These are phyloP conservation scores for Puccinia polysora DNA, from an alignment of 1,284 basidiomycete genomes.

Conservation along the genomic window DNA sequence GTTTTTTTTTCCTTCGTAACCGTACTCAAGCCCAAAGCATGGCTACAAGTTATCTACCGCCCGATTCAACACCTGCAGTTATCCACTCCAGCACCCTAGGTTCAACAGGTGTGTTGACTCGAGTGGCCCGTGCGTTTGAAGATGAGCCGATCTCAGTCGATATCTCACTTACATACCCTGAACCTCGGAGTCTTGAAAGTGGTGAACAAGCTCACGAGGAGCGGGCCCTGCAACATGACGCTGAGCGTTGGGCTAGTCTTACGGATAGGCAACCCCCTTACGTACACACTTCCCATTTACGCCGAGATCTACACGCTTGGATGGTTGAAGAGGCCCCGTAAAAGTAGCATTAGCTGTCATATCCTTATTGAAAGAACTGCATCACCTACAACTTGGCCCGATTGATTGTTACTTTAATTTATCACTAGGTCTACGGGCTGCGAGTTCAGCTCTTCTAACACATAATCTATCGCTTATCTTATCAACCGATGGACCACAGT, in stretches of 20 bases:
- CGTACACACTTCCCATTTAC: constrained; percentile 1
- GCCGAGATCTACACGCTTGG: constrained; percentile 25
- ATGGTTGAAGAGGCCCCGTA: background rate
- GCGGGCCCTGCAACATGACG: constrained; percentile 15
- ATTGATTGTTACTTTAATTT: too few species aligned
- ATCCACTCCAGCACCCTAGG: background rate
- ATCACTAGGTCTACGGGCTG: too few species aligned
- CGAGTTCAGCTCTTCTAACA: too few species aligned
- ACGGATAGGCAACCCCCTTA: constrained; percentile 19
- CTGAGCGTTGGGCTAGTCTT: constrained; percentile 15
- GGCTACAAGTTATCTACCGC: background rate
- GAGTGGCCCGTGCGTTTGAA: constrained; percentile 19
- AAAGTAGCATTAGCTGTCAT: too few species aligned
- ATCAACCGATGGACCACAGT: too few species aligned
- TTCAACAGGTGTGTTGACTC: constrained; percentile 11
- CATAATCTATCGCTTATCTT: too few species aligned
- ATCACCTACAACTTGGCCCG: too few species aligned
- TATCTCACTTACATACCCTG: background rate
- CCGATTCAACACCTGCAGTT: background rate
- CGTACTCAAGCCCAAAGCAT: background rate
- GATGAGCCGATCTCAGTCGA: constrained; percentile 1
- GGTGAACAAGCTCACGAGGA: constrained; percentile 18
- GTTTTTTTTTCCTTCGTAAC: background rate
- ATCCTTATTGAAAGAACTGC: too few species aligned
- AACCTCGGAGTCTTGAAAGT: background rate